Evolutionary conservation across 805 yeast genomes (phyloP).

Genomic region (Saccharomyces paradoxus): DNA sequence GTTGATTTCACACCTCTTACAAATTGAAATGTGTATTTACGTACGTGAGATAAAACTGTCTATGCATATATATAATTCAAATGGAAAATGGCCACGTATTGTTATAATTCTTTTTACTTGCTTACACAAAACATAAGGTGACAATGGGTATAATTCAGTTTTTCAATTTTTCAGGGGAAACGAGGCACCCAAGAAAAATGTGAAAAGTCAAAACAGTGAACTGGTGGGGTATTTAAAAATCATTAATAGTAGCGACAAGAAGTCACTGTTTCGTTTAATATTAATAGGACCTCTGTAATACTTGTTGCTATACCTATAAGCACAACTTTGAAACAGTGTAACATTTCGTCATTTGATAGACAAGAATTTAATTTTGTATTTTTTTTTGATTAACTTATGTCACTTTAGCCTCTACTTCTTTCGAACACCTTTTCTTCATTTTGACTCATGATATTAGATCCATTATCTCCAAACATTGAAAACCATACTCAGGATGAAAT

Average conservation of each 20-base stretch:
- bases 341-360: neutral
- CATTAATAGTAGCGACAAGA: neutral
- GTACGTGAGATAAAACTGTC: neutral
- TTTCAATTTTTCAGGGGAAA: neutral
- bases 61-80: neutral
- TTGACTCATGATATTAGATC: constrained; percentile 18
- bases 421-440: neutral
- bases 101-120: neutral
- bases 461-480: constrained; percentile 10
- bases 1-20: neutral
- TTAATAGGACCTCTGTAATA: too few species aligned
- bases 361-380: neutral
- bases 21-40: neutral
- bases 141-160: neutral
- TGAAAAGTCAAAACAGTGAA: neutral
- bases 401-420: neutral
- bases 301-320: neutral
- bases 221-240: neutral
- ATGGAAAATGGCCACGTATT: neutral
- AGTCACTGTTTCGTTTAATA: neutral
- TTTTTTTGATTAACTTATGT: neutral
- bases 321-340: neutral
- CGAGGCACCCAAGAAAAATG: neutral
- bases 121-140: neutral
- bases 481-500: constrained; percentile 13